These are phyloP conservation scores for Colletotrichum orchidophilum DNA, from an alignment of 2,329 filamentous ascomycete genomes.

Conservation along the genomic window DNA sequence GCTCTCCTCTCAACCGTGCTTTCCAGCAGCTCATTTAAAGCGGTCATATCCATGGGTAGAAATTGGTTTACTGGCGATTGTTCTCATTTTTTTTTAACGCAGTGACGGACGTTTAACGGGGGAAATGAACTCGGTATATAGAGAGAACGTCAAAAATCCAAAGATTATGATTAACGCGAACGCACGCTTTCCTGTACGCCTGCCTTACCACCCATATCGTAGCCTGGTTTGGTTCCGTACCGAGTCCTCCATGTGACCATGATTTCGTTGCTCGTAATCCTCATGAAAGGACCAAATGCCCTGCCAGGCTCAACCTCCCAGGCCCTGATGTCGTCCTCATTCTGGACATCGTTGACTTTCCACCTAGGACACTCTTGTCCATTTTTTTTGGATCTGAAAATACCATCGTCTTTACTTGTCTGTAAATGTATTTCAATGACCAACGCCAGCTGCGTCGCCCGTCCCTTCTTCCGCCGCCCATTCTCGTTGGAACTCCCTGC, in stretches of 20 bases:
- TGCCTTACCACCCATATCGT: constrained; percentile 1
- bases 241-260: constrained; percentile 8
- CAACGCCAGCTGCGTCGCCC: constrained; percentile 11
- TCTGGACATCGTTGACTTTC: background rate
- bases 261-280: constrained; percentile 19
- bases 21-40: constrained; percentile 95
- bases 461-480: constrained; percentile 52
- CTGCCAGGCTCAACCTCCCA: background rate
- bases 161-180: constrained; percentile 35
- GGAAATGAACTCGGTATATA: constrained; percentile 35
- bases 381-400: background rate
- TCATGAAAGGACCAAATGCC: constrained; percentile 1
- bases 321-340: background rate
- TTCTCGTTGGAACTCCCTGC: constrained; percentile 62
- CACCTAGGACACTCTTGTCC: background rate
- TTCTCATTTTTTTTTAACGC: constrained; percentile 30
- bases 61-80: constrained; percentile 31
- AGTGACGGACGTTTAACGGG: constrained; percentile 29
- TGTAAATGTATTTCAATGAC: background rate
- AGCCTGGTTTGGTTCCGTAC: constrained; percentile 7
- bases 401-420: background rate
- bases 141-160: constrained; percentile 32
- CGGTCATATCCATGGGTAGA: constrained; percentile 25
- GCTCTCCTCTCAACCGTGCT: constrained; percentile 95
- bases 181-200: constrained; percentile 17